Evolutionary conservation across 2,329 filamentous ascomycete genomes (phyloP), one percentile per base, ranked within the genome.

Genomic region (Orbilia ellipsospora): DNA sequence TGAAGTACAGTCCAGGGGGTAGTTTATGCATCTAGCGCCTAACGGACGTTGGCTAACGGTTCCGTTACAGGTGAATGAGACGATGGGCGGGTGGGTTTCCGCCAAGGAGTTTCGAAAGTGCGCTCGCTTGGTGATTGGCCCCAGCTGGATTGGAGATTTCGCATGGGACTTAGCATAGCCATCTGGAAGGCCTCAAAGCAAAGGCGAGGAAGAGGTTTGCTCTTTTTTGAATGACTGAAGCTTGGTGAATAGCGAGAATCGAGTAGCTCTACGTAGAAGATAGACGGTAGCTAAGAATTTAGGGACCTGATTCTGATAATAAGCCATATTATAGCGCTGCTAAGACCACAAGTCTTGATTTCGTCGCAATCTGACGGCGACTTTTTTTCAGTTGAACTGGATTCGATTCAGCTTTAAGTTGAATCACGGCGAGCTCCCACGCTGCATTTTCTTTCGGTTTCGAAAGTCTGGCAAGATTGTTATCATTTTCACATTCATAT

Each of bases 71-170:
- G 28, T n/a, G 54, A 40, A 40, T n/a, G 28, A 18, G 26, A 48
- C 26, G 28, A 6, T 5, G 6, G 44, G 44, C 13, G 44, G 44
- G 13, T n/a, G 13, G 44, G 16, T 48, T 48, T 54, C 28, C 48
- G 60, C 60, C 60, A 63, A 54, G 60, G 28, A 18, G 31, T 36
- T 36, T 36, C 31, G 31, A 44, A 61, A 63, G n/a, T 52, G 60
- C 60, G 60, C 60, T 63, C 60, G 48, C 36, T 20, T n/a, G 60
- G 50, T 63, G 60, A 63, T 63, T 63, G 60, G 60, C 31, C 42
- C 16, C 15, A 4, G 16, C 7, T 23, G 48, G 15, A 3, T 36
- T 36, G 31, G 31, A 36, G 31, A 36, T 13, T 23, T 23, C 23
- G 23, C 23, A 23, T 23, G 23, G 23, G 2, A 23, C 2, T 23